A percentile compares a stretch with the other conserved stretches of the same genome.
Evolutionary conservation across 164 flowering plant genomes (phyloP).

Genomic region (Paratinospora sagittata): DNA sequence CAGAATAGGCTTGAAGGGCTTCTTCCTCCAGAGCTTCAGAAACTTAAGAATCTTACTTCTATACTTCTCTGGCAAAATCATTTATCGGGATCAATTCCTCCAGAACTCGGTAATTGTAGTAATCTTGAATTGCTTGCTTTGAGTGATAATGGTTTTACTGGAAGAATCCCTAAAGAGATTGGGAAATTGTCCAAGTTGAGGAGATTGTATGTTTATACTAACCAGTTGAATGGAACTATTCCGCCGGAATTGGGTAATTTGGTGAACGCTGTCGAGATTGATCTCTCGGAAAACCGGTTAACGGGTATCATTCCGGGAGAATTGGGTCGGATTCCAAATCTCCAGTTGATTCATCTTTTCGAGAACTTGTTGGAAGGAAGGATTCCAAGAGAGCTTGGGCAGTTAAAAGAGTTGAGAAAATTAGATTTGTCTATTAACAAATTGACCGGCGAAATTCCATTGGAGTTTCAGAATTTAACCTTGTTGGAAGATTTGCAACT

Average conservation of each 20-base stretch:
- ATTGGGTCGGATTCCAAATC: slow-evolving; percentile 37
- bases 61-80: slow-evolving; percentile 48
- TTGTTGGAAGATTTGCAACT: slow-evolving; percentile 38
- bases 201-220: slow-evolving; percentile 39
- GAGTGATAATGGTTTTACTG: slow-evolving; percentile 39
- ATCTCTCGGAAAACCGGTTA: slow-evolving; percentile 49
- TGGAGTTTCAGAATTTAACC: slow-evolving; percentile 35
- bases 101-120: slow-evolving; percentile 43
- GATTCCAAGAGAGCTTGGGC: slow-evolving; percentile 46
- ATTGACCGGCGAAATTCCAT: slow-evolving; percentile 42
- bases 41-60: slow-evolving; percentile 35
- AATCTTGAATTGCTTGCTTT: slow-evolving; percentile 40
- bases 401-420: slow-evolving; percentile 24
- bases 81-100: slow-evolving; percentile 47
- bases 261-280: slow-evolving; percentile 36
- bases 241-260: slow-evolving; percentile 45
- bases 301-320: slow-evolving; percentile 44
- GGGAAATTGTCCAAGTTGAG: slow-evolving; percentile 34
- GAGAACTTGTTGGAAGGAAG: slow-evolving; percentile 47
- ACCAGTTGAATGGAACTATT: slow-evolving; percentile 49
- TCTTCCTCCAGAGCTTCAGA: slow-evolving; percentile 41
- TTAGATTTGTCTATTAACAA: slow-evolving; percentile 54
- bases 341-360: slow-evolving; percentile 44
- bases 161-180: slow-evolving; percentile 44
- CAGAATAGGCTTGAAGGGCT: slow-evolving; percentile 41